A percentile compares a stretch with the other conserved stretches of the same genome.
These are phyloP conservation scores for Podospora pseudocomata DNA, from an alignment of 495 filamentous ascomycete species.

Conservation along the genomic window DNA sequence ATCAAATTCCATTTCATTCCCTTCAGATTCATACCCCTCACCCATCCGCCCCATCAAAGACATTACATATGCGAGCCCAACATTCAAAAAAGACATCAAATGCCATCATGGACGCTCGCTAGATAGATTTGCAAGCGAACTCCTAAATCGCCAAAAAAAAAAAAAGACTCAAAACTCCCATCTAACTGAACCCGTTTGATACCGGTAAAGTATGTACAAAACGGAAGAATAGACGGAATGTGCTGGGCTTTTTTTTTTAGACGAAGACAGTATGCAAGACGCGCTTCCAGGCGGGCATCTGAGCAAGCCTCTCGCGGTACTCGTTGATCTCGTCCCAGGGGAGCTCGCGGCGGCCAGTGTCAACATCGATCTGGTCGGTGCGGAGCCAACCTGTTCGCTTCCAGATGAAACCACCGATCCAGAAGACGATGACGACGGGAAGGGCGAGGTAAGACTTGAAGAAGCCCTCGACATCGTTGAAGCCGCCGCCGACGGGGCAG, in stretches of 20 bases:
- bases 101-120: background rate
- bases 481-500: conserved; percentile 39
- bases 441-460: conserved; percentile 78
- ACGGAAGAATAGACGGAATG: background rate
- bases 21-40: background rate
- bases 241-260: conserved; percentile 24
- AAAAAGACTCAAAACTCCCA: background rate
- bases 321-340: conserved; percentile 55
- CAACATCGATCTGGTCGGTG: conserved; percentile 57
- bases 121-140: background rate
- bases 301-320: conserved; percentile 39
- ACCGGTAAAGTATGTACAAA: background rate
- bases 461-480: conserved; percentile 58
- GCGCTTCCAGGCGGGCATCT: conserved; percentile 51
- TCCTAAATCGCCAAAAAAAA: background rate
- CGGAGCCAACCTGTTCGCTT: conserved; percentile 57
- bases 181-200: background rate
- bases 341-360: conserved; percentile 57
- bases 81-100: background rate
- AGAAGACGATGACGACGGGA: conserved; percentile 77
- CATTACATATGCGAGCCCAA: background rate
- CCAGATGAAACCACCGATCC: conserved; percentile 60
- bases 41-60: background rate
- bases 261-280: conserved; percentile 44
- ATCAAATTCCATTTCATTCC: background rate